Conservation (phyloP, 1,284 basidiomycete species). For the Fomitopsis betulina region DNA sequence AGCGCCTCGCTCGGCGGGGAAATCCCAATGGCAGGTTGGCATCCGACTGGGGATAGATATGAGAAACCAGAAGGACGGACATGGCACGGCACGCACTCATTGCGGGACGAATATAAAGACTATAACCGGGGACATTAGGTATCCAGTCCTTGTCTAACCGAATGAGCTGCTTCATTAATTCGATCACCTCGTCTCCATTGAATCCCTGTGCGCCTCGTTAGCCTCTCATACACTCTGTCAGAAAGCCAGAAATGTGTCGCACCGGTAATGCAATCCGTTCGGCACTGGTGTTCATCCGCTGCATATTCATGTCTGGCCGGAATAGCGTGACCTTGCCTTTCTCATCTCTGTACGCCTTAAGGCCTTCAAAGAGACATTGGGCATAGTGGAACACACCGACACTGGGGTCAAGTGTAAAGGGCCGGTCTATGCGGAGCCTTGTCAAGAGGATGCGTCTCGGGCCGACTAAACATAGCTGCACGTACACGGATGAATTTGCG, state of each 20-base stretch:
- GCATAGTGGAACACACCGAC: constrained; percentile 94
- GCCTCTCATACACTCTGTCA: background rate
- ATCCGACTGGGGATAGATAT: constrained; percentile 64
- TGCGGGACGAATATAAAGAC: constrained; percentile 85
- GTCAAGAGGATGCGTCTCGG: background rate
- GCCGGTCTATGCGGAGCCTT: constrained; percentile 16
- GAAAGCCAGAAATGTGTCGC: constrained; percentile 21
- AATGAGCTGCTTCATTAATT: constrained; percentile 89
- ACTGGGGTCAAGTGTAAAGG: constrained; percentile 74
- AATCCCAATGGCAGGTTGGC: constrained; percentile 86
- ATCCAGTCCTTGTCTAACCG: constrained; percentile 91
- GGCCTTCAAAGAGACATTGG: constrained; percentile 87
- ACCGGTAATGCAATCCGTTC: constrained; percentile 74
- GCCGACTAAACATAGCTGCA: constrained; percentile 4
- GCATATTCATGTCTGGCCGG: constrained; percentile 99
- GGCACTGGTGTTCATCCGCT: constrained; percentile 82
- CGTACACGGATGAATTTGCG: constrained; percentile 82
- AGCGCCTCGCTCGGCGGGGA: constrained; percentile 86
- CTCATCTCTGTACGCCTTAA: constrained; percentile 91
- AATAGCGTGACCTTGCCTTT: constrained; percentile 85
- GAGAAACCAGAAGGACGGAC: background rate
- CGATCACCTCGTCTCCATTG: constrained; percentile 73
- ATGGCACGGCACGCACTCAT: constrained; percentile 46
- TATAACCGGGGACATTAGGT: constrained; percentile 85
- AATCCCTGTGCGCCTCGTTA: constrained; percentile 53